Evolutionary conservation across 1,139 yeast genomes (phyloP).

Genomic region (Kodamaea fungicola): DNA sequence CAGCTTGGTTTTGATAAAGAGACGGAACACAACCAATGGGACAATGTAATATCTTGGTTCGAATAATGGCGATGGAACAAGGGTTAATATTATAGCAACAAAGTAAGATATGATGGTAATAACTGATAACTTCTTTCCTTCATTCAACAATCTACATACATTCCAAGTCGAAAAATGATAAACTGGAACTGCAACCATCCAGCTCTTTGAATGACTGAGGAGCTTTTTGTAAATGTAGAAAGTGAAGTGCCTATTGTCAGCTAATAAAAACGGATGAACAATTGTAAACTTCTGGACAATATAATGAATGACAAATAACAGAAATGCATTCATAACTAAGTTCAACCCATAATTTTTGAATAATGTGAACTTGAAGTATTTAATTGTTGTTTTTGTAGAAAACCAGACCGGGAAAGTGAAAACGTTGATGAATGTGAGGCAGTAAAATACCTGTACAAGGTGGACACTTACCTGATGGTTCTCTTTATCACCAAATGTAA

Average conservation of each 20-base stretch:
- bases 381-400: conserved; percentile 32
- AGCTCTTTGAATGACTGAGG: conserved; percentile 40
- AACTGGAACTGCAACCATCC: conserved; percentile 53
- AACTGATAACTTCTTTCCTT: conserved; percentile 13
- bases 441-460: conserved; percentile 78
- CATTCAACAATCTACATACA: conserved; percentile 26
- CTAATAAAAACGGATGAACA: conserved; percentile 84
- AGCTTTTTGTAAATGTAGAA: conserved; percentile 77
- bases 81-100: conserved; percentile 53
- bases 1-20: conserved; percentile 45
- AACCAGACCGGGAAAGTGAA: conserved; percentile 74
- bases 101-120: conserved; percentile 44
- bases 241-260: conserved; percentile 92
- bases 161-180: conserved; percentile 69
- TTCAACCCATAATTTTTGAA: conserved; percentile 18
- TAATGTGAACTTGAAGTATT: conserved; percentile 30
- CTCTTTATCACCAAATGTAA: conserved; percentile 83
- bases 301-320: conserved; percentile 36
- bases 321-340: conserved; percentile 13
- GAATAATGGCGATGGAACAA: conserved; percentile 85
- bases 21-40: conserved; percentile 74
- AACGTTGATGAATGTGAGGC: conserved; percentile 55
- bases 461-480: conserved; percentile 76
- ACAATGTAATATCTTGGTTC: conserved; percentile 91
- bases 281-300: conserved; percentile 61